Conservation (phyloP, 192 early-diverging fungal genomes). For the Linderina pennispora region DNA sequence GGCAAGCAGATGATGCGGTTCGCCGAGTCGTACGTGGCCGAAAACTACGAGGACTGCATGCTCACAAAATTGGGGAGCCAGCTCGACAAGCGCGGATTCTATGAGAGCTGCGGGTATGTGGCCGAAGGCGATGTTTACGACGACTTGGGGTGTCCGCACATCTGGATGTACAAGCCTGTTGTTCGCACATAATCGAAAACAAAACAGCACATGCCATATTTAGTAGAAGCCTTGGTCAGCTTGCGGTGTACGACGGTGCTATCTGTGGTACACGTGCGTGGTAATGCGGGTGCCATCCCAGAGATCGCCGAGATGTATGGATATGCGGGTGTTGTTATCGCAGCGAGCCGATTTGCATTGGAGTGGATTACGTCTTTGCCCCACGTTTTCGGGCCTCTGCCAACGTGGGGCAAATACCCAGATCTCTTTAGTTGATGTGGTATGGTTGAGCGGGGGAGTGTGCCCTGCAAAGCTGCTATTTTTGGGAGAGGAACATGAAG, state of each 20-base stretch:
- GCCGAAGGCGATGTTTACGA: constrained; percentile 25
- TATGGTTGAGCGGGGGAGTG: too few species aligned
- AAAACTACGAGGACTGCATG: not conserved
- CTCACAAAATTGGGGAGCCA: constrained; percentile 24
- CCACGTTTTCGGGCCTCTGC: too few species aligned
- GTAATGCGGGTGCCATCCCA: too few species aligned
- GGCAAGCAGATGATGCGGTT: constrained; percentile 12
- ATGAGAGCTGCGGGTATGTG: constrained; percentile 27
- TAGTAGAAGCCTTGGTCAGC: too few species aligned
- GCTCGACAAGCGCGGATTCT: constrained; percentile 29
- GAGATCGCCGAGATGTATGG: too few species aligned
- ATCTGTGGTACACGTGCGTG: too few species aligned
- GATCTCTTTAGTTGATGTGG: too few species aligned
- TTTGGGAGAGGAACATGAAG: not conserved
- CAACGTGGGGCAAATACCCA: too few species aligned
- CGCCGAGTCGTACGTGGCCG: constrained; percentile 10
- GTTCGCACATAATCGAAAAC: not conserved
- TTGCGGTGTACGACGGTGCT: too few species aligned
- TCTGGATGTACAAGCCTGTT: constrained; percentile 31
- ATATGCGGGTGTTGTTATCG: too few species aligned
- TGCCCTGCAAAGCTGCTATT: not conserved
- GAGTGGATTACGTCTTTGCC: too few species aligned
- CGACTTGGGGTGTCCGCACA: constrained; percentile 24
- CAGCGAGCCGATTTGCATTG: too few species aligned
- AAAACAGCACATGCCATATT: not conserved